phyloP scores from a whole-genome alignment of 495 filamentous ascomycete species.

The Xylaria telfairii region DNA sequence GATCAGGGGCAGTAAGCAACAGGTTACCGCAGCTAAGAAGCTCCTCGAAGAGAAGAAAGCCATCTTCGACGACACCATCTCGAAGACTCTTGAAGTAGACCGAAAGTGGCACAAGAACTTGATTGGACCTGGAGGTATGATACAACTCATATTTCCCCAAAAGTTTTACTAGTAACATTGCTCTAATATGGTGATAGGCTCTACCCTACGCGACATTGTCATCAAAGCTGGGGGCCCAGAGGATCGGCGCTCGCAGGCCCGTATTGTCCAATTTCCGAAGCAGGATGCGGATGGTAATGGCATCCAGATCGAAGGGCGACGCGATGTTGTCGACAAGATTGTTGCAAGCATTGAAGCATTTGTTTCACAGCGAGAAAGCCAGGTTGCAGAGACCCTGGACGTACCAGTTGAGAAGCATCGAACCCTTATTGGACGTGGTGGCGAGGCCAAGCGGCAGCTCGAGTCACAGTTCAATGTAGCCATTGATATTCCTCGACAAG shows the following conservation, averaged over 20 bases:
- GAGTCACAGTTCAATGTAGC: constrained; percentile 88
- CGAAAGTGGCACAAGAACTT: constrained; percentile 89
- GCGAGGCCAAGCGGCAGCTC: constrained; percentile 81
- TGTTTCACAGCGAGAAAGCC: constrained; percentile 78
- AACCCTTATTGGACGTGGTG: constrained; percentile 88
- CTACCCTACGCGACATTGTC: constrained; percentile 86
- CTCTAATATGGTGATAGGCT: constrained; percentile 64
- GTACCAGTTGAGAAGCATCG: constrained; percentile 88
- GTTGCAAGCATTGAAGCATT: constrained; percentile 78
- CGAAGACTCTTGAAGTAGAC: constrained; percentile 83
- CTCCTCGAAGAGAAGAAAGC: constrained; percentile 81
- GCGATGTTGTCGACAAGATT: constrained; percentile 86
- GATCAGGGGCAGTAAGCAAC: constrained; percentile 86
- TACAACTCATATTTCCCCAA: not conserved
- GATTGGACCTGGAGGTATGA: constrained; percentile 84
- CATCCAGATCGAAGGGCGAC: constrained; percentile 85
- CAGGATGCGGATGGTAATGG: constrained; percentile 77
- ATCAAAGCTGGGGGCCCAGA: constrained; percentile 86
- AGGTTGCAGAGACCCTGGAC: constrained; percentile 75
- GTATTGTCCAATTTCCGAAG: constrained; percentile 89
- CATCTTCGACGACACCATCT: constrained; percentile 84
- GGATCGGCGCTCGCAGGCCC: constrained; percentile 77
- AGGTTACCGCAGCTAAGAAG: constrained; percentile 89
- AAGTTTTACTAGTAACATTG: constrained; percentile 11
- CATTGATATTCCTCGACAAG: constrained; percentile 85